Percentiles rank a stretch among this genome's conserved stretches.
These are phyloP conservation scores for Alternaria hordeiaustralica DNA, from an alignment of 2,329 filamentous ascomycete genomes.

Conservation along the genomic window DNA sequence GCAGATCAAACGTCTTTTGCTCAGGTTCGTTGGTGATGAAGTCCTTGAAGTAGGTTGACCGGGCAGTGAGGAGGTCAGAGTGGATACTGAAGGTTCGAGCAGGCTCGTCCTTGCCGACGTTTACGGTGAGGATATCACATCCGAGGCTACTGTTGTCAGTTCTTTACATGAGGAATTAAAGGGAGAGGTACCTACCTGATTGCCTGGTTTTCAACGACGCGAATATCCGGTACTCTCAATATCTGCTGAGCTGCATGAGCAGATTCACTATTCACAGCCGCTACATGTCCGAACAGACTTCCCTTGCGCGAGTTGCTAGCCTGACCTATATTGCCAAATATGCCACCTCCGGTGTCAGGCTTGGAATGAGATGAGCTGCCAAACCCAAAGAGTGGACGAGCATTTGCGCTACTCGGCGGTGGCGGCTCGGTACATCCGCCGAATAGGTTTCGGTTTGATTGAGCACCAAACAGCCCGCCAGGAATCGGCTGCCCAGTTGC, in stretches of 20 bases:
- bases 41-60: not conserved
- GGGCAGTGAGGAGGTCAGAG: not conserved
- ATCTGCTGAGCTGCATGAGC: not conserved
- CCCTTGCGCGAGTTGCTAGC: not conserved
- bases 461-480: not conserved
- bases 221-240: not conserved
- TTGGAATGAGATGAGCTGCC: not conserved
- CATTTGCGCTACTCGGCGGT: not conserved
- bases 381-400: not conserved
- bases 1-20: not conserved
- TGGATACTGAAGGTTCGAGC: not conserved
- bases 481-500: not conserved
- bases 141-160: not conserved
- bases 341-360: not conserved
- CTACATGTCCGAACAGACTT: not conserved
- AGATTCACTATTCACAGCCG: not conserved
- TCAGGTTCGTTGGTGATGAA: not conserved
- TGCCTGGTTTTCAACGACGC: not conserved
- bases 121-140: not conserved
- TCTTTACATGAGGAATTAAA: not conserved
- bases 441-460: not conserved
- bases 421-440: not conserved
- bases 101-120: not conserved
- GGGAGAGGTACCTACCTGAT: not conserved
- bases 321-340: not conserved